phyloP scores from a whole-genome alignment of 2,329 filamentous ascomycete species.

The Gnomoniopsis smithogilvyi region DNA sequence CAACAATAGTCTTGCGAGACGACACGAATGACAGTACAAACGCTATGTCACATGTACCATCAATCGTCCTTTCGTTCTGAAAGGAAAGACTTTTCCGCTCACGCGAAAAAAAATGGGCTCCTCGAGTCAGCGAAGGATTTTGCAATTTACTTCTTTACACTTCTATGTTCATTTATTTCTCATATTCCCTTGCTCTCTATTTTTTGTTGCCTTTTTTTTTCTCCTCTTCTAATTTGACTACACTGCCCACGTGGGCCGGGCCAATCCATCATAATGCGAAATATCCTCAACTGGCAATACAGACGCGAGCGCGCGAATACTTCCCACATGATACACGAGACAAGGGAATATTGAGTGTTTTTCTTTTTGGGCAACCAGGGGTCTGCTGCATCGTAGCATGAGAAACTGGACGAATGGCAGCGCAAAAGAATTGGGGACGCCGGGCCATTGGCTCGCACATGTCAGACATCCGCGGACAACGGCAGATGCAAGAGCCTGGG shows the following conservation, averaged over 20 bases:
- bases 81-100: slow-evolving; percentile 24
- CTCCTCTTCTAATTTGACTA: slow-evolving; percentile 15
- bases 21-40: background rate
- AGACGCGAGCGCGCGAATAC: background rate
- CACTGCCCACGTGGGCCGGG: slow-evolving; percentile 14
- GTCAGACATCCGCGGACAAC: background rate
- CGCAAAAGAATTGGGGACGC: background rate
- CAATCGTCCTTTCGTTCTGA: slow-evolving; percentile 21
- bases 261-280: background rate
- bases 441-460: background rate
- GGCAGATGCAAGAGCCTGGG: background rate
- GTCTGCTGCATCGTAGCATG: no score
- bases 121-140: slow-evolving; percentile 9
- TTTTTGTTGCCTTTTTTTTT: slow-evolving; percentile 16
- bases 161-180: slow-evolving; percentile 20
- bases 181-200: slow-evolving; percentile 18
- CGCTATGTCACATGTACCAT: slow-evolving; percentile 14
- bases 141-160: slow-evolving; percentile 15
- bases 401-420: background rate
- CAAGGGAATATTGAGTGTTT: background rate
- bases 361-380: no score
- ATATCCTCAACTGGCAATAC: background rate
- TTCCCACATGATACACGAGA: background rate
- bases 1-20: background rate
- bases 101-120: slow-evolving; percentile 24